These are phyloP conservation scores for Pichia occidentalis DNA, from an alignment of 805 yeast species.

Conservation along the genomic window DNA sequence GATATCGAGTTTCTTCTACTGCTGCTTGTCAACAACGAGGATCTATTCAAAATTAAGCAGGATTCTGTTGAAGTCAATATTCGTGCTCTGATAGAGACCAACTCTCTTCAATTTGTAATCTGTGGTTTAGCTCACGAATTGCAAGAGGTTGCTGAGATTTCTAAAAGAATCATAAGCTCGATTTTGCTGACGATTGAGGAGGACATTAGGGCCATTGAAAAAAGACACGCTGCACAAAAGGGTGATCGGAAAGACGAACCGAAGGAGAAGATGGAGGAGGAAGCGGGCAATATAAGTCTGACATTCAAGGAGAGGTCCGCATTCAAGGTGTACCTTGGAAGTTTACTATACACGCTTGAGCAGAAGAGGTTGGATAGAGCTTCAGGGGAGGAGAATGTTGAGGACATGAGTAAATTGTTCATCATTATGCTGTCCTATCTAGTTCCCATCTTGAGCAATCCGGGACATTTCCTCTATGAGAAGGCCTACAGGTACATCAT, in stretches of 20 bases:
- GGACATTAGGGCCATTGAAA: slow-evolving; percentile 26
- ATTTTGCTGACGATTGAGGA: slow-evolving; percentile 37
- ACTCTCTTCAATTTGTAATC: slow-evolving; percentile 45
- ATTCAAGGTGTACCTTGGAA: slow-evolving; percentile 48
- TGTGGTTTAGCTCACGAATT: slow-evolving; percentile 37
- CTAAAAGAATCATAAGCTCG: slow-evolving; percentile 39
- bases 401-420: slow-evolving; percentile 38
- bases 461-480: slow-evolving; percentile 71
- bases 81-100: slow-evolving; percentile 50
- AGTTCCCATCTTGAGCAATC: slow-evolving; percentile 52
- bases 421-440: slow-evolving; percentile 51
- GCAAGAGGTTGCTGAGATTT: slow-evolving; percentile 28
- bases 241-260: slow-evolving; percentile 1
- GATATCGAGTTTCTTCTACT: slow-evolving; percentile 69
- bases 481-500: slow-evolving; percentile 61
- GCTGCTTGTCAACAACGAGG: slow-evolving; percentile 56
- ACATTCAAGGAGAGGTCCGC: slow-evolving; percentile 50
- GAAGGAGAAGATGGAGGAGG: not conserved
- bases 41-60: slow-evolving; percentile 36
- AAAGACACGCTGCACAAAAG: slow-evolving; percentile 10
- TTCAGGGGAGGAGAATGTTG: slow-evolving; percentile 11
- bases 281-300: slow-evolving; percentile 1
- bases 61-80: slow-evolving; percentile 39
- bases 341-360: slow-evolving; percentile 35
- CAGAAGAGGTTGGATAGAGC: slow-evolving; percentile 8